A percentile compares a stretch with the other conserved stretches of the same genome.
These are phyloP conservation scores for Fusarium sp. DNA, from an alignment of 2,329 filamentous ascomycete species.

Conservation along the genomic window DNA sequence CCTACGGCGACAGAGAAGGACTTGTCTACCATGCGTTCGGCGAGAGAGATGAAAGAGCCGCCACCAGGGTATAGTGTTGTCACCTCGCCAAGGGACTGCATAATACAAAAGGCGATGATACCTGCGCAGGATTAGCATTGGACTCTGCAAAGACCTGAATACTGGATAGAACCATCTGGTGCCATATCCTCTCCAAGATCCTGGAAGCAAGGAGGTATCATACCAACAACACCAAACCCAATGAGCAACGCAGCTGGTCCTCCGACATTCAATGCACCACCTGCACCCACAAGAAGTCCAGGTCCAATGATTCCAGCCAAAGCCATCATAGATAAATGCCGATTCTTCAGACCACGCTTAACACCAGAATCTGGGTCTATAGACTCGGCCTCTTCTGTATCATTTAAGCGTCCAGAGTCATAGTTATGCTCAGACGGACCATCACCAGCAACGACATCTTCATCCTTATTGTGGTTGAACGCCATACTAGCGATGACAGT, in stretches of 20 bases:
- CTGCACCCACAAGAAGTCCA: slow-evolving; percentile 76
- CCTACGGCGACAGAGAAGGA: slow-evolving; percentile 74
- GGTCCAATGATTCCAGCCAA: slow-evolving; percentile 72
- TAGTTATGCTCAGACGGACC: slow-evolving; percentile 33
- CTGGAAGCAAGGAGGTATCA: not conserved
- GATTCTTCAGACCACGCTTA: slow-evolving; percentile 74
- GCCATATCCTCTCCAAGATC: not conserved
- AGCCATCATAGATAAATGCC: slow-evolving; percentile 73
- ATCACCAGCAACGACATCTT: slow-evolving; percentile 28
- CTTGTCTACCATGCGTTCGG: slow-evolving; percentile 75
- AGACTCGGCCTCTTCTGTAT: slow-evolving; percentile 47
- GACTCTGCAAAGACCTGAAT: not conserved
- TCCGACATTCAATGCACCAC: slow-evolving; percentile 72
- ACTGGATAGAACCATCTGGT: not conserved
- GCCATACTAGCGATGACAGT: slow-evolving; percentile 16
- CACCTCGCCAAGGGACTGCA: slow-evolving; percentile 79
- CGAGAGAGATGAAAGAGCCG: slow-evolving; percentile 76
- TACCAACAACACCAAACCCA: slow-evolving; percentile 74
- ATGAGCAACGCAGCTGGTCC: slow-evolving; percentile 78
- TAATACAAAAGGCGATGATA: slow-evolving; percentile 72
- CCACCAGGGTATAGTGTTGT: slow-evolving; percentile 77
- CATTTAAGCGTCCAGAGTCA: slow-evolving; percentile 25
- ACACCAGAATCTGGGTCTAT: slow-evolving; percentile 72
- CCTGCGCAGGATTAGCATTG: slow-evolving; percentile 42
- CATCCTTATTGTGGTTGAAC: slow-evolving; percentile 34